Conservation (phyloP, 2,329 filamentous ascomycete species). For the Macrophomina pseudophaseolina region DNA sequence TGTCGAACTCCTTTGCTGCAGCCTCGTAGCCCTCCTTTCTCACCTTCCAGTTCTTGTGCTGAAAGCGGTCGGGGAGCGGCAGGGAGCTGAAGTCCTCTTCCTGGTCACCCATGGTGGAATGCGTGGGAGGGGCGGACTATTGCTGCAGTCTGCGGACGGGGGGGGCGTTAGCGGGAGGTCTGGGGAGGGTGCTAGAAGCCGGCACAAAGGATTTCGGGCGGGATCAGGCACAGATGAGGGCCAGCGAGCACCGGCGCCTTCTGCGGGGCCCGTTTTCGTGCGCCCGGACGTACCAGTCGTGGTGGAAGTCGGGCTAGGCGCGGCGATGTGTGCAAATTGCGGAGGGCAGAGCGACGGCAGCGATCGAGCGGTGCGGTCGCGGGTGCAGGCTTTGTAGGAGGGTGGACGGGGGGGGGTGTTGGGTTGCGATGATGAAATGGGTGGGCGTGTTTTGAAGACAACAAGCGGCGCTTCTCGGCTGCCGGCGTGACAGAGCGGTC, state of each 20-base stretch:
- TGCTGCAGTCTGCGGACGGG: conserved; percentile 9
- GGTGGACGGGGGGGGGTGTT: background rate
- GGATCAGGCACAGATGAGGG: background rate
- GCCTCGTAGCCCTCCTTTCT: conserved; percentile 95
- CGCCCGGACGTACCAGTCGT: conserved; percentile 19
- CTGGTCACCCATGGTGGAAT: conserved; percentile 71
- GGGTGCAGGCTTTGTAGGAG: background rate
- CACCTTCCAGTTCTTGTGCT: conserved; percentile 97
- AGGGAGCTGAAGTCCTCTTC: conserved; percentile 84
- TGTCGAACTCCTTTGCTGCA: conserved; percentile 82
- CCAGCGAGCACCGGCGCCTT: background rate
- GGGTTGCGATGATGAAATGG: conserved; percentile 17
- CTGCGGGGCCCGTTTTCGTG: conserved; percentile 4
- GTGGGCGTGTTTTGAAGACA: conserved; percentile 26
- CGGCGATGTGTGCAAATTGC: background rate
- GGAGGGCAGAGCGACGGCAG: background rate
- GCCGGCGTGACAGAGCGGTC: conserved; percentile 1
- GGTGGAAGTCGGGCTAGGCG: background rate
- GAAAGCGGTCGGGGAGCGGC: conserved; percentile 78
- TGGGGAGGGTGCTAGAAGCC: background rate
- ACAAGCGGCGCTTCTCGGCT: conserved; percentile 24
- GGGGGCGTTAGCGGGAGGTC: background rate
- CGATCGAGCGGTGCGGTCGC: background rate
- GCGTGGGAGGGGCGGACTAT: conserved; percentile 10
- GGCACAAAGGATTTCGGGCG: background rate